Evolutionary conservation across 257 asterid species (phyloP).

Genomic region (Solanum appendiculatum): DNA sequence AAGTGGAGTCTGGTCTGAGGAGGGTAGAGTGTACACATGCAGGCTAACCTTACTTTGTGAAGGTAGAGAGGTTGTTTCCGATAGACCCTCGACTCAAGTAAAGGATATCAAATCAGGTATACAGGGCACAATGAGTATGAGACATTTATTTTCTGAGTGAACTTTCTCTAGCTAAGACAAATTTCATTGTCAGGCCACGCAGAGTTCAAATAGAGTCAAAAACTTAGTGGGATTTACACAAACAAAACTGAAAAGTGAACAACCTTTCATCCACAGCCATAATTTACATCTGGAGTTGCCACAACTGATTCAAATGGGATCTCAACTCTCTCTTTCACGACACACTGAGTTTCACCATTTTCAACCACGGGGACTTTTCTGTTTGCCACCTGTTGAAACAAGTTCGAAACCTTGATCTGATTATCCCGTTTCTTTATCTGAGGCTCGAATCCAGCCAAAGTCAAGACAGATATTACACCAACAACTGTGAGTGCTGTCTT

Average conservation of each 20-base stretch:
- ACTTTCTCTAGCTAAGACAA: constrained; percentile 1
- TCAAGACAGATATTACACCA: constrained; percentile 57
- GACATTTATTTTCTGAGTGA: background rate
- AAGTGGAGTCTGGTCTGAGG: background rate
- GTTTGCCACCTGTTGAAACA: constrained; percentile 24
- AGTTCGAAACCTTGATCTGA: constrained; percentile 29
- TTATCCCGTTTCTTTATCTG: constrained; percentile 45
- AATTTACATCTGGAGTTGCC: constrained; percentile 70
- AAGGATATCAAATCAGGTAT: background rate
- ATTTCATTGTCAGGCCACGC: constrained; percentile 30
- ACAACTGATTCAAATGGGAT: constrained; percentile 68
- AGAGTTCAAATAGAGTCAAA: constrained; percentile 1
- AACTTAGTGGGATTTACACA: background rate
- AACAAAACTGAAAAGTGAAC: background rate
- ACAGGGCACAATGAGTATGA: background rate
- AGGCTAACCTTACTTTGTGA: too few relatives aligned
- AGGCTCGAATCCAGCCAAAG: constrained; percentile 77
- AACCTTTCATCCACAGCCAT: constrained; percentile 70
- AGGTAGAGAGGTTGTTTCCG: background rate
- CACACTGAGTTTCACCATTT: constrained; percentile 67
- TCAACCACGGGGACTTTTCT: constrained; percentile 51
- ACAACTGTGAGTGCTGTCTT: constrained; percentile 56
- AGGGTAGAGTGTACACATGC: background rate
- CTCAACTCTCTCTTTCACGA: constrained; percentile 90
- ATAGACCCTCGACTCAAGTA: background rate